A percentile compares a stretch with the other conserved stretches of the same genome.
Evolutionary conservation across 2,329 filamentous ascomycete species (phyloP).

Genomic region (Calcarisporium arbuscula): DNA sequence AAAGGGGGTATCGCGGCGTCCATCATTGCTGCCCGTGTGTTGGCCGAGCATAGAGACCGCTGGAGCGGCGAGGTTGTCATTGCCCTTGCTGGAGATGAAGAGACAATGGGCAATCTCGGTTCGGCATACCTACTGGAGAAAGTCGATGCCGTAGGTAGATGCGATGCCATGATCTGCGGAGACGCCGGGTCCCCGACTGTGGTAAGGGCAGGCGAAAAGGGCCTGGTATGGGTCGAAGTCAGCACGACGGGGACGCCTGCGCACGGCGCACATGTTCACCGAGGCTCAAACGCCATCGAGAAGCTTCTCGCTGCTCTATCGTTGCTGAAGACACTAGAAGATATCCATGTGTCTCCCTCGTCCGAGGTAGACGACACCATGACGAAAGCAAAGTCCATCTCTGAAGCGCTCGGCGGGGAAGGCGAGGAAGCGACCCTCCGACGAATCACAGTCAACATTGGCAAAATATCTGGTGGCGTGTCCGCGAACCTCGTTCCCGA

Average conservation of each 20-base stretch:
- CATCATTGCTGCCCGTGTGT: conserved; percentile 4
- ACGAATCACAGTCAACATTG: conserved; percentile 11
- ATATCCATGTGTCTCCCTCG: neutral
- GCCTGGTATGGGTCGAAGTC: conserved; percentile 9
- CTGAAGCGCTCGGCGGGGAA: conserved; percentile 7
- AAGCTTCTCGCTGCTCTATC: conserved; percentile 4
- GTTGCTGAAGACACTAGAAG: conserved; percentile 6
- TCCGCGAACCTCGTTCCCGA: conserved; percentile 11
- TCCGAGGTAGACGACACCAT: conserved; percentile 3
- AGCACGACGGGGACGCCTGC: conserved; percentile 6
- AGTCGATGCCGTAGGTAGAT: conserved; percentile 2
- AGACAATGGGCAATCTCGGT: conserved; percentile 9
- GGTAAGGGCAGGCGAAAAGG: conserved; percentile 10
- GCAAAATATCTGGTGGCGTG: conserved; percentile 9
- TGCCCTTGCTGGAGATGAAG: conserved; percentile 9
- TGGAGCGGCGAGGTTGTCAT: conserved; percentile 9
- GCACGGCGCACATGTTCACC: conserved; percentile 10
- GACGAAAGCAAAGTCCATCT: conserved; percentile 4
- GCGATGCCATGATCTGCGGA: conserved; percentile 10
- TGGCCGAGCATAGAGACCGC: conserved; percentile 2
- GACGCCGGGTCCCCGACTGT: conserved; percentile 9
- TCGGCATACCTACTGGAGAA: conserved; percentile 7
- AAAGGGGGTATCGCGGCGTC: conserved; percentile 10
- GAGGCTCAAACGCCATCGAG: conserved; percentile 9
- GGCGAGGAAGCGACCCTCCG: conserved; percentile 7